These are phyloP conservation scores for Sordariomycetes sp. DNA, from an alignment of 2,329 filamentous ascomycete genomes.

Conservation along the genomic window DNA sequence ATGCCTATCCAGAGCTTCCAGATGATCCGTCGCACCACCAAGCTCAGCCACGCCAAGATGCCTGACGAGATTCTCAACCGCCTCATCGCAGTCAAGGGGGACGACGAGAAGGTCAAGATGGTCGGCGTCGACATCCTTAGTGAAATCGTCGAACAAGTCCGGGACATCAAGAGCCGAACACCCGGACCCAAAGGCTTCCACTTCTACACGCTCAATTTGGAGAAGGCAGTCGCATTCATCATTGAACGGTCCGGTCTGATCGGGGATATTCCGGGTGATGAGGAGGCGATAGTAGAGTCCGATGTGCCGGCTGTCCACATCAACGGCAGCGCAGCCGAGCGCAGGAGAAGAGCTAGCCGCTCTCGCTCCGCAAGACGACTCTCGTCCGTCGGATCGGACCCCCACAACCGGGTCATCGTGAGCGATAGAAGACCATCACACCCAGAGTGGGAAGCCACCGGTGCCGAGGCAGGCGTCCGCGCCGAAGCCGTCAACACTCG, in stretches of 20 bases:
- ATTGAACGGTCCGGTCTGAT: conserved; percentile 81
- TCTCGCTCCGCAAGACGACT: conserved; percentile 47
- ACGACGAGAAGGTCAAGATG: conserved; percentile 74
- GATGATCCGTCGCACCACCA: conserved; percentile 88
- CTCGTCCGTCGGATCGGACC: conserved; percentile 75
- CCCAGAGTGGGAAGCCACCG: conserved; percentile 62
- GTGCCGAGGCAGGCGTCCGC: conserved; percentile 69
- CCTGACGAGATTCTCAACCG: conserved; percentile 62
- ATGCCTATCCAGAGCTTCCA: conserved; percentile 98
- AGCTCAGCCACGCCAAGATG: conserved; percentile 82
- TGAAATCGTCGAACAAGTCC: conserved; percentile 75
- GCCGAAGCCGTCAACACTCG: conserved; percentile 66
- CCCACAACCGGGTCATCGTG: conserved; percentile 81
- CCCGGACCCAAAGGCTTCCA: conserved; percentile 73
- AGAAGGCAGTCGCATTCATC: conserved; percentile 92
- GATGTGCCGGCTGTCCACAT: conserved; percentile 25
- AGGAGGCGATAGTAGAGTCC: conserved; percentile 38
- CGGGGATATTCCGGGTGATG: conserved; percentile 47
- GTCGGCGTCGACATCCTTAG: conserved; percentile 74
- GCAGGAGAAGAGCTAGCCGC: conserved; percentile 19
- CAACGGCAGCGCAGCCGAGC: conserved; percentile 31
- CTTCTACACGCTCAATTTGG: conserved; percentile 94
- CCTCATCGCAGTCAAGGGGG: conserved; percentile 63
- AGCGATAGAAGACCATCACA: conserved; percentile 47
- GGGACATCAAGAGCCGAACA: conserved; percentile 48